A percentile compares a stretch with the other conserved stretches of the same genome.
Evolutionary conservation across 306 rosid genomes (phyloP).

Genomic region (Glycine tomentella): DNA sequence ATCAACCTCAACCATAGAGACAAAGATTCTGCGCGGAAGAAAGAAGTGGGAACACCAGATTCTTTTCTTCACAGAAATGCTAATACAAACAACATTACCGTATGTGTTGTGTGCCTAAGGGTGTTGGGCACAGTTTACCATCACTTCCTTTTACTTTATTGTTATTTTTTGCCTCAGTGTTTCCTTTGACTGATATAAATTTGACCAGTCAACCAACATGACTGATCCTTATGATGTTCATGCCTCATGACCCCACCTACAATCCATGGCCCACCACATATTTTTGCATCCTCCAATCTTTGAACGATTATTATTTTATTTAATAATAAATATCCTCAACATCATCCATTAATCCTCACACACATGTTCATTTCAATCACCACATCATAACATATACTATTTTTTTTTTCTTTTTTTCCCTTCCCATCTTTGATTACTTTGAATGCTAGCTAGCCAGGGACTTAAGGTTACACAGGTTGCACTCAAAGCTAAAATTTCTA

Average conservation of each 20-base stretch:
- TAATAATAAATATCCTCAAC: no score
- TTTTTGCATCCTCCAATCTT: constrained; percentile 37
- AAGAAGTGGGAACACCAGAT: constrained; percentile 53
- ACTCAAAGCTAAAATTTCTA: constrained; percentile 53
- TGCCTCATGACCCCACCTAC: constrained; percentile 58
- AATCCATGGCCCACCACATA: constrained; percentile 58
- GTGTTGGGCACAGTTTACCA: constrained; percentile 65
- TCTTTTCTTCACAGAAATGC: constrained; percentile 67
- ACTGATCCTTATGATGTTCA: constrained; percentile 65
- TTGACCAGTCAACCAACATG: constrained; percentile 83
- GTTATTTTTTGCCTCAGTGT: neutral
- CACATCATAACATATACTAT: constrained; percentile 3
- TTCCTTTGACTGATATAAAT: constrained; percentile 57
- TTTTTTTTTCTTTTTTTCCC: neutral
- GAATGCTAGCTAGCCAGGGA: constrained; percentile 29
- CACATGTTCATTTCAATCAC: constrained; percentile 37
- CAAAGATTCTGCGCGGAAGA: constrained; percentile 53
- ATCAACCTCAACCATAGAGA: constrained; percentile 49
- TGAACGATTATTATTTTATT: no score
- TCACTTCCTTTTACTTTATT: constrained; percentile 47
- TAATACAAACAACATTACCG: constrained; percentile 46
- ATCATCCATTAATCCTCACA: neutral
- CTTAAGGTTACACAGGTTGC: constrained; percentile 40
- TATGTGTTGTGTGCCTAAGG: constrained; percentile 40
- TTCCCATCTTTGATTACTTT: constrained; percentile 40